Conservation (phyloP, 257 asterid species). For the Solanum virginianum region DNA sequence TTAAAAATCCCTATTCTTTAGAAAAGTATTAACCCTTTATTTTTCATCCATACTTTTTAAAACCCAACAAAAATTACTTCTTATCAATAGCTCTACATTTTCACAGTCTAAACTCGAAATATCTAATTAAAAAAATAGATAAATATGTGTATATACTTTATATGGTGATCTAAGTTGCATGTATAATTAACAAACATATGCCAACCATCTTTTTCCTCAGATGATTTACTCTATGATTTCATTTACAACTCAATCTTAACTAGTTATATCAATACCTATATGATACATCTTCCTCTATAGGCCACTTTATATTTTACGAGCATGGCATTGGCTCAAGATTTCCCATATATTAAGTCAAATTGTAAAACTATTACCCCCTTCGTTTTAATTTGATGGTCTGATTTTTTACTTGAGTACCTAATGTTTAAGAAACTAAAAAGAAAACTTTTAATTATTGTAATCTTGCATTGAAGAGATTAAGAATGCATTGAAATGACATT, state of each 20-base stretch:
- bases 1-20: too few species aligned
- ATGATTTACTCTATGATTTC: not conserved
- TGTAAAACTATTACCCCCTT: not conserved
- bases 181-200: not conserved
- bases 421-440: not conserved
- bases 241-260: not conserved
- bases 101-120: not conserved
- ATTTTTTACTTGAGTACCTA: too few species aligned
- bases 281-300: not conserved
- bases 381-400: not conserved
- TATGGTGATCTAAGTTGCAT: not conserved
- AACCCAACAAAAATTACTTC: not conserved
- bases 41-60: too few species aligned
- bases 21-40: too few species aligned
- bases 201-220: not conserved
- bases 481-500: too few species aligned
- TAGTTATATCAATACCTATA: not conserved
- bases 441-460: too few species aligned
- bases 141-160: not conserved
- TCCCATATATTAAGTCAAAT: not conserved
- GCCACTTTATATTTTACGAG: not conserved
- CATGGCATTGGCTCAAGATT: not conserved
- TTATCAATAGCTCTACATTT: not conserved
- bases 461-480: too few species aligned
- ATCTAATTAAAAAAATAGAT: not conserved